Percentiles rank a stretch among this genome's conserved stretches.
phyloP scores from a whole-genome alignment of 2,329 filamentous ascomycete genomes.

The Pseudocercospora crystallina region DNA sequence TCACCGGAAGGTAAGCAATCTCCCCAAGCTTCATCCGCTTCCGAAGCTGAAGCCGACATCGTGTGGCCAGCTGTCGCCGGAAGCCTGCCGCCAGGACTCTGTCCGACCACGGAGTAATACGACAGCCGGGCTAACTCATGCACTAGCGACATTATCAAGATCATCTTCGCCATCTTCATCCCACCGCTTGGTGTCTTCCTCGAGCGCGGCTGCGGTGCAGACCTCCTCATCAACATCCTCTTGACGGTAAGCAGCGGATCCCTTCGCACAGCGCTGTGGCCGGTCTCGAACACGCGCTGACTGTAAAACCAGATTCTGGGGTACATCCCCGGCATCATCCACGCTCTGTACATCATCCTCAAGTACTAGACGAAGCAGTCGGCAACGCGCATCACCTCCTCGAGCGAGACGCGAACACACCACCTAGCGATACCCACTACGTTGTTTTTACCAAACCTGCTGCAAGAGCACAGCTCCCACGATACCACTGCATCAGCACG shows the following conservation, averaged over 20 bases:
- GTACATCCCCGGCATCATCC: slow-evolving; percentile 71
- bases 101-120: slow-evolving; percentile 5
- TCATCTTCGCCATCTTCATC: slow-evolving; percentile 84
- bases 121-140: background rate
- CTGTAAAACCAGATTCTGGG: slow-evolving; percentile 40
- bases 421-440: too few species aligned
- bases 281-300: slow-evolving; percentile 39
- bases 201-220: slow-evolving; percentile 82
- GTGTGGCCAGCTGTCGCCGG: too few species aligned
- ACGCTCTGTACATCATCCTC: slow-evolving; percentile 90
- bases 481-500: too few species aligned
- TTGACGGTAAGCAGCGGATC: slow-evolving; percentile 54
- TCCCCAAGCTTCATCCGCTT: too few species aligned
- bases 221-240: slow-evolving; percentile 90
- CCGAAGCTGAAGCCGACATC: too few species aligned
- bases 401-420: too few species aligned
- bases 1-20: slow-evolving; percentile 56
- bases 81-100: too few species aligned
- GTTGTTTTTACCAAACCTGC: too few species aligned
- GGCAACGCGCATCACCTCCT: too few species aligned
- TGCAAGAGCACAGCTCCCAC: too few species aligned
- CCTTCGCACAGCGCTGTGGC: slow-evolving; percentile 36
- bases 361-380: slow-evolving; percentile 64
- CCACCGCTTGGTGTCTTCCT: slow-evolving; percentile 92
- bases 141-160: slow-evolving; percentile 71